phyloP scores from a whole-genome alignment of 805 yeast species.

The Pichia kluyveri region DNA sequence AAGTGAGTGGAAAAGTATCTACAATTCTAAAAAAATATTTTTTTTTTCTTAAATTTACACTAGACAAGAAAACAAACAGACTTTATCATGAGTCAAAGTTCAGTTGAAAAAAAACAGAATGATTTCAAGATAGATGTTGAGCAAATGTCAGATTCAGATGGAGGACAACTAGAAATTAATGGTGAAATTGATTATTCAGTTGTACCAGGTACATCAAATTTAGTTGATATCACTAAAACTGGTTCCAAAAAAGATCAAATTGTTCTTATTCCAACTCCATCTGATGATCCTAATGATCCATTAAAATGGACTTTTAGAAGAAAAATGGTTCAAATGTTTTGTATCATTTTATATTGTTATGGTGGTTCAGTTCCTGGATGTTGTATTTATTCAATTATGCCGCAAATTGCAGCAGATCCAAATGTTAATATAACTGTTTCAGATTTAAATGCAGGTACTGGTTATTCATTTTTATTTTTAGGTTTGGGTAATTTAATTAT shows the following conservation, averaged over 20 bases:
- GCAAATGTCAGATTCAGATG: no score
- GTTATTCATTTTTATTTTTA: constrained; percentile 31
- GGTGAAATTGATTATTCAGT: constrained; percentile 20
- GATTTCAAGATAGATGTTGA: no score
- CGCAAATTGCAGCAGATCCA: constrained; percentile 23
- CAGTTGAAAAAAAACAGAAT: no score
- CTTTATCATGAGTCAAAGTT: no score
- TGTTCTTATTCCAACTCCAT: constrained; percentile 57
- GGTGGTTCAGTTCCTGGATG: constrained; percentile 21
- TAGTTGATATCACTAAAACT: constrained; percentile 32
- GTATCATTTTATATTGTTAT: constrained; percentile 31
- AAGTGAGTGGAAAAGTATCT: no score
- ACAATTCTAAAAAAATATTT: no score
- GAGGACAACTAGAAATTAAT: no score
- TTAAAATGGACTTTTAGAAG: constrained; percentile 49
- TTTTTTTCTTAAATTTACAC: no score
- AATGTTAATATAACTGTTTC: constrained; percentile 17
- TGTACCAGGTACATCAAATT: constrained; percentile 44
- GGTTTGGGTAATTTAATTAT: constrained; percentile 31
- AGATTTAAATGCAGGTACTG: constrained; percentile 31
- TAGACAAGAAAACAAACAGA: no score
- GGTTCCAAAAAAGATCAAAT: constrained; percentile 17
- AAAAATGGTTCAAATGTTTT: constrained; percentile 37
- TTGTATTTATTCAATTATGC: constrained; percentile 15
- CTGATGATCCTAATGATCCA: constrained; percentile 64